A percentile compares a stretch with the other conserved stretches of the same genome.
phyloP scores from a whole-genome alignment of 345 rosid species.

The Citrus reticulata region DNA sequence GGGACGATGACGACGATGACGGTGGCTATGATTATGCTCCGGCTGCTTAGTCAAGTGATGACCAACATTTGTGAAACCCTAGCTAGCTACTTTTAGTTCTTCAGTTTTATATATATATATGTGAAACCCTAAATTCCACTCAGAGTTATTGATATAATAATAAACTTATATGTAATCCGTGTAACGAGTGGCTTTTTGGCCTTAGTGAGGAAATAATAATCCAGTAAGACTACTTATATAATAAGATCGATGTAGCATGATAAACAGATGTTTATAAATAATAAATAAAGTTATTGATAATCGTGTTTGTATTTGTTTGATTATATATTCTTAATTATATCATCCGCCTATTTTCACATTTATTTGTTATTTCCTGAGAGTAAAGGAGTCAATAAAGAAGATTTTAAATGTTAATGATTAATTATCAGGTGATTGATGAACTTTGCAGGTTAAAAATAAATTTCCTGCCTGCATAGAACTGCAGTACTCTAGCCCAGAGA shows the following conservation, averaged over 20 bases:
- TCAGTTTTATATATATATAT: background rate
- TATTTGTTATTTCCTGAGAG: background rate
- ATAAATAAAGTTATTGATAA: background rate
- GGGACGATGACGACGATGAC: conserved; percentile 18
- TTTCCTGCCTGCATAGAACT: background rate
- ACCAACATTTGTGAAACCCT: background rate
- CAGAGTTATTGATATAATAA: no score
- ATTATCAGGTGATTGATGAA: background rate
- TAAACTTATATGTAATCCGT: background rate
- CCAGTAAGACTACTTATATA: background rate
- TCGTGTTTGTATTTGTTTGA: background rate
- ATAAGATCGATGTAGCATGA: background rate
- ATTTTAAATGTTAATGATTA: background rate
- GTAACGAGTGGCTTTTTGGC: background rate
- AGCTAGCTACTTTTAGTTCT: background rate
- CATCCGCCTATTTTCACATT: background rate
- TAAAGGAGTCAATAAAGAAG: background rate
- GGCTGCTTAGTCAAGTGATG: conserved; percentile 15
- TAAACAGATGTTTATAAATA: background rate
- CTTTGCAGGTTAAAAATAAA: background rate
- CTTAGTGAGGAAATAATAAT: background rate
- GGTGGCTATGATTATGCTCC: conserved; percentile 31
- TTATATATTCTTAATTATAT: background rate
- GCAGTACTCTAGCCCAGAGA: background rate
- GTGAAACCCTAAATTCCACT: background rate